Evolutionary conservation across 148 eudicot genomes (phyloP), one percentile per base, ranked within the genome.

Genomic region (Cornus controversa): DNA sequence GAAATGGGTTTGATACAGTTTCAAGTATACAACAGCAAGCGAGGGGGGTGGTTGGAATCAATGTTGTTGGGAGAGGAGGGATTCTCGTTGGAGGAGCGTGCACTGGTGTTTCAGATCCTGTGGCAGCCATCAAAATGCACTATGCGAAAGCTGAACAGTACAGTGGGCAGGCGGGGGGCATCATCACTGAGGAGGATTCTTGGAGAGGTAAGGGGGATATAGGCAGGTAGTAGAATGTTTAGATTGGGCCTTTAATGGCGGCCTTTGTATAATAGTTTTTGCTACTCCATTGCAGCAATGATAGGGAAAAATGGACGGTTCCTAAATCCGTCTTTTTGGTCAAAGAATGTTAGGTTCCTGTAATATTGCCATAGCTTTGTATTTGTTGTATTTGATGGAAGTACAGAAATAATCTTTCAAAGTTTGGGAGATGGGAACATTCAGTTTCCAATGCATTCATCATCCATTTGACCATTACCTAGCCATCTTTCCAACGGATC

Each of bases 301-400:
- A 60, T 85, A 83, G 80, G 82, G 73, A 64, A 71, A 36, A 36
- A 42, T 71, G 45, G 75, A 45, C 28, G 68, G 75, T 82, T 84
- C 68, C 79, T 80, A 75, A 73, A 73, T 78, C 84, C 75, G 62
- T 80, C 74, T 73, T 84, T 85, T 84, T 84, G 81, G 85, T 71
- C 68, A 50, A 77, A 71, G 37, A 13, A 62, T 83, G 76, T 24
- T 74, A 71, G 80, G 50, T 65, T 82, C 27, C 75, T 81, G 80
- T 84, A 84, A 72, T 80, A 70, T 81, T 81, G 80, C 81, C 79
- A 86, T 67, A 82, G 87, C 85, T 83, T 85, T 88, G 88, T 83
- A 87, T 88, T 87, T 91, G 94, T 88, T 94, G 94, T 91, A 90
- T 91, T 81, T 83, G 88, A 82, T 87, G 86, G 81, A 82, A 82